Evolutionary conservation across 2,329 filamentous ascomycete genomes (phyloP).

Genomic region (Sclerotinia subarctica): DNA sequence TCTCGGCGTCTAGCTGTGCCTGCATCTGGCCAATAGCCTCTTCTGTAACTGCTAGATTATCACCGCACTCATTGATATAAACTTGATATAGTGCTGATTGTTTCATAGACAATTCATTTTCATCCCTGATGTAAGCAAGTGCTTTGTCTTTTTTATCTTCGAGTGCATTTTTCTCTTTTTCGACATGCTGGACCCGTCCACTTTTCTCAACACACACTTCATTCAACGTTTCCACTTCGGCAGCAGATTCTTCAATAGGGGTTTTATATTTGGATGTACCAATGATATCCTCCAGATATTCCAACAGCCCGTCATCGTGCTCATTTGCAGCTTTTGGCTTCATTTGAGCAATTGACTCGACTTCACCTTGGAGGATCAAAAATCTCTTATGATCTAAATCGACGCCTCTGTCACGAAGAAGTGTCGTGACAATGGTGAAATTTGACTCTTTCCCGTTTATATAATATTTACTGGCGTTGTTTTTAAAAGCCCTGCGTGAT

Average conservation of each 20-base stretch:
- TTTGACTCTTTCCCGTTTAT: conserved; percentile 88
- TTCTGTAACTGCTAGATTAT: conserved; percentile 83
- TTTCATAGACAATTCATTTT: conserved; percentile 88
- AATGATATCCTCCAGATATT: conserved; percentile 98
- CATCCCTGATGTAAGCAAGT: conserved; percentile 80
- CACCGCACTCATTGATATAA: conserved; percentile 80
- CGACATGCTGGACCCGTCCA: conserved; percentile 90
- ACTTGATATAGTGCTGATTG: conserved; percentile 92
- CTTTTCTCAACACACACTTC: conserved; percentile 96
- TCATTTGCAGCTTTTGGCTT: conserved; percentile 94
- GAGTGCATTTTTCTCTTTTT: conserved; percentile 89
- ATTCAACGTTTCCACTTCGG: conserved; percentile 87
- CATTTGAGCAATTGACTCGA: conserved; percentile 99
- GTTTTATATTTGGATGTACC: conserved; percentile 98
- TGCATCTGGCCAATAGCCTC: conserved; percentile 93
- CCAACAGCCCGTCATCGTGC: conserved; percentile 91
- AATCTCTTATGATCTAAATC: conserved; percentile 98
- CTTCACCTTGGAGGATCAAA: conserved; percentile 93
- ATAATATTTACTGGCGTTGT: conserved; percentile 98
- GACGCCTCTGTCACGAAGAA: conserved; percentile 83
- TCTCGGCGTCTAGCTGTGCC: conserved; percentile 76
- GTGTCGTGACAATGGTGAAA: conserved; percentile 84
- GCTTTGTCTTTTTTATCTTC: conserved; percentile 98
- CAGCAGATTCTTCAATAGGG: conserved; percentile 89
- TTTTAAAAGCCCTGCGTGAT: conserved; percentile 91